Conservation (phyloP, 116 monocot species). For the Phalaenopsis hybrid region DNA sequence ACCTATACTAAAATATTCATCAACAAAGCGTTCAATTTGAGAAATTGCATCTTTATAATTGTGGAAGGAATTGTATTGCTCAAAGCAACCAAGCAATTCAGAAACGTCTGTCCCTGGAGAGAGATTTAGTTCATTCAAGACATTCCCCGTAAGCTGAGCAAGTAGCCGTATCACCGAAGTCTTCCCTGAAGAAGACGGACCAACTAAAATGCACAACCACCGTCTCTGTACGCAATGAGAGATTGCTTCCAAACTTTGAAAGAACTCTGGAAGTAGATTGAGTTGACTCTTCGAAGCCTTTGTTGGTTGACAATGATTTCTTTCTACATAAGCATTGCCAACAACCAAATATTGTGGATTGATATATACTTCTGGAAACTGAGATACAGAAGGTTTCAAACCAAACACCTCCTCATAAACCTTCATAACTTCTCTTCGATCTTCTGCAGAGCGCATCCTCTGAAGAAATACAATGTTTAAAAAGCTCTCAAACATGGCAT, state of each 20-base stretch:
- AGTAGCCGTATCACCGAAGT: conserved; percentile 74
- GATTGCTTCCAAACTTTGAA: conserved; percentile 60
- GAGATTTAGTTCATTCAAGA: conserved; percentile 74
- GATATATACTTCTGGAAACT: conserved; percentile 42
- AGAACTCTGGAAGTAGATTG: conserved; percentile 41
- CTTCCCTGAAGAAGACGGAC: conserved; percentile 83
- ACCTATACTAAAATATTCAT: conserved; percentile 63
- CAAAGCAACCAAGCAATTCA: conserved; percentile 95
- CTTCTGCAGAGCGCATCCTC: conserved; percentile 76
- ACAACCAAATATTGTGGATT: conserved; percentile 50
- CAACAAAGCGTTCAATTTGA: conserved; percentile 62
- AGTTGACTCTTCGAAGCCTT: conserved; percentile 39
- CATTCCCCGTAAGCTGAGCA: conserved; percentile 80
- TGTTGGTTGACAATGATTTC: conserved; percentile 62
- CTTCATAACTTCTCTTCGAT: conserved; percentile 56
- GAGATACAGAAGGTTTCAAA: conserved; percentile 32
- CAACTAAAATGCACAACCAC: conserved; percentile 89
- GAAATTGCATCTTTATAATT: conserved; percentile 36
- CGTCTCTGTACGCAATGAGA: conserved; percentile 57
- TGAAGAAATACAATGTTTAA: conserved; percentile 68
- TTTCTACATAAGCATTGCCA: conserved; percentile 47
- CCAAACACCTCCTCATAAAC: conserved; percentile 73
- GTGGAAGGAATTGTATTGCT: conserved; percentile 69
- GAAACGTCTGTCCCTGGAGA: conserved; percentile 93
- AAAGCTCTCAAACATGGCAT: conserved; percentile 39